Evolutionary conservation across 2,329 filamentous ascomycete species (phyloP).

Genomic region (Phialemonium atrogriseum): DNA sequence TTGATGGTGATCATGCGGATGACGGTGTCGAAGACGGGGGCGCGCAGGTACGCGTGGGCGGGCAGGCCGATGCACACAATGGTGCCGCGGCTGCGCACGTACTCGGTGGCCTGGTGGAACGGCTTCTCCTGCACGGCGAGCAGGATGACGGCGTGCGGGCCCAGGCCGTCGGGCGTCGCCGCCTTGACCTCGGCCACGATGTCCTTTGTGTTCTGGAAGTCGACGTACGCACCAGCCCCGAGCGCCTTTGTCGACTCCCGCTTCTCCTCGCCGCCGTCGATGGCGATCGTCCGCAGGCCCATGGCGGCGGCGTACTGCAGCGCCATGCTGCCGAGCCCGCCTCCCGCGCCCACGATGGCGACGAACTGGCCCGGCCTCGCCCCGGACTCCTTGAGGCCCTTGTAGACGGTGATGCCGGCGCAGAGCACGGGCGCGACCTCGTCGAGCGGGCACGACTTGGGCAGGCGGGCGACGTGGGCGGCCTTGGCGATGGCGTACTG

Average conservation of each 20-base stretch:
- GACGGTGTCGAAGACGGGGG: conserved; percentile 84
- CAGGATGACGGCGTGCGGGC: conserved; percentile 79
- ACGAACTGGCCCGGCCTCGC: conserved; percentile 59
- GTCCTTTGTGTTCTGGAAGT: conserved; percentile 70
- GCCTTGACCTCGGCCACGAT: conserved; percentile 78
- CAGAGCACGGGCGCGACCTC: conserved; percentile 67
- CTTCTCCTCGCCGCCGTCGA: conserved; percentile 81
- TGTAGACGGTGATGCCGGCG: conserved; percentile 70
- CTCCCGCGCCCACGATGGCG: conserved; percentile 67
- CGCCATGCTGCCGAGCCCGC: conserved; percentile 63
- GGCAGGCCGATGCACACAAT: conserved; percentile 89
- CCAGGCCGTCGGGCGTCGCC: conserved; percentile 69
- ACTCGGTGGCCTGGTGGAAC: conserved; percentile 88
- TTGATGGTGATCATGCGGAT: conserved; percentile 86
- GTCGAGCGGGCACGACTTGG: conserved; percentile 68
- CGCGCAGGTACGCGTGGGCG: conserved; percentile 67
- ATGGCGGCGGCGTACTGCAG: conserved; percentile 87
- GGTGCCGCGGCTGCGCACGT: conserved; percentile 73
- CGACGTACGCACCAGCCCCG: conserved; percentile 66
- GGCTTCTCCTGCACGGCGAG: conserved; percentile 84
- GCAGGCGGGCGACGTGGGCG: conserved; percentile 73
- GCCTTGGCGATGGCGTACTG: conserved; percentile 86
- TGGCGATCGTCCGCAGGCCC: conserved; percentile 72
- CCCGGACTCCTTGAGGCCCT: conserved; percentile 64
- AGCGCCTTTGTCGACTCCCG: conserved; percentile 58